phyloP scores from a whole-genome alignment of 2,329 filamentous ascomycete genomes.

The Aspergillus ruber region DNA sequence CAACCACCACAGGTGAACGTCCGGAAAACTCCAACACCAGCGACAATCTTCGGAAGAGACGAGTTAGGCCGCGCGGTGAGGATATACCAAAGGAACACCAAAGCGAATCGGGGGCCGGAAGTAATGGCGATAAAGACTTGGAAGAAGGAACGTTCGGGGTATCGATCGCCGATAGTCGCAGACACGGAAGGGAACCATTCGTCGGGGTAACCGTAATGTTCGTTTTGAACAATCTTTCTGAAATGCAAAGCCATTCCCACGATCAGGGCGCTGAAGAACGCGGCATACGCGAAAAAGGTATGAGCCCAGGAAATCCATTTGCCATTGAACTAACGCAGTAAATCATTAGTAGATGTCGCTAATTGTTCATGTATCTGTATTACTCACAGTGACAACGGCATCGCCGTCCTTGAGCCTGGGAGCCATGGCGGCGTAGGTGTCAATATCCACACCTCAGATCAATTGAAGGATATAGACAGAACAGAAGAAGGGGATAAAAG shows the following conservation, averaged over 20 bases:
- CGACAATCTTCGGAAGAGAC: conserved; percentile 73
- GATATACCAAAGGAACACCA: conserved; percentile 88
- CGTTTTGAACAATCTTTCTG: conserved; percentile 95
- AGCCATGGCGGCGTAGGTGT: conserved; percentile 44
- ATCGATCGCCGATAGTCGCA: conserved; percentile 92
- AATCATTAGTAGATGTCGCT: conserved; percentile 18
- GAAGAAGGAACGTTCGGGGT: conserved; percentile 93
- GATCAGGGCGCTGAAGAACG: conserved; percentile 78
- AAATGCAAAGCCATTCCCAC: conserved; percentile 81
- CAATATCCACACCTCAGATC: conserved; percentile 4
- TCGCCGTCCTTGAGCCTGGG: conserved; percentile 58
- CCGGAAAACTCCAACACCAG: conserved; percentile 72
- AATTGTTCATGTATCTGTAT: conserved; percentile 6
- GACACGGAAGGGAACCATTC: conserved; percentile 98
- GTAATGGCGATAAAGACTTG: conserved; percentile 96
- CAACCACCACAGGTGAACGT: conserved; percentile 94
- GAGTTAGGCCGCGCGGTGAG: conserved; percentile 71
- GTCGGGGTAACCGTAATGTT: conserved; percentile 87
- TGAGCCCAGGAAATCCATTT: conserved; percentile 88
- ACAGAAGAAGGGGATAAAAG: conserved; percentile 11
- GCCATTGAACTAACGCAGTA: conserved; percentile 59
- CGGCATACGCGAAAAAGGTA: conserved; percentile 71
- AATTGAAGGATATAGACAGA: conserved; percentile 7
- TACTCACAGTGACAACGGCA: conserved; percentile 53
- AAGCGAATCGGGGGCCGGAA: conserved; percentile 83